Conservation (phyloP, 192 early-diverging fungal species). For the Gaertneriomyces sp. region DNA sequence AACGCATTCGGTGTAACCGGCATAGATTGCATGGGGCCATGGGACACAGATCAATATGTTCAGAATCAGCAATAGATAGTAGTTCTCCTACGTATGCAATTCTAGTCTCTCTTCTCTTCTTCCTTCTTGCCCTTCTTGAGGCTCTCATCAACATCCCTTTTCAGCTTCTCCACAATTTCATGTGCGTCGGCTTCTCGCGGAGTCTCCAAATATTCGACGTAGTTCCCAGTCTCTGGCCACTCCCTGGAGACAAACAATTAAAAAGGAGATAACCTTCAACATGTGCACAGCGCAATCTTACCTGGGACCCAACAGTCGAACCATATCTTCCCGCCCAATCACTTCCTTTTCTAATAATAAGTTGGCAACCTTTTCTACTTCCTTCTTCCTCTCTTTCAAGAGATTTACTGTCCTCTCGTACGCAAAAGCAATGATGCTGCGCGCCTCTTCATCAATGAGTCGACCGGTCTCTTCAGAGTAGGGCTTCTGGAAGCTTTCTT, state of each 20-base stretch:
- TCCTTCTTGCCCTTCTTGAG: too few species aligned
- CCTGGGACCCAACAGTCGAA: slow-evolving; percentile 72
- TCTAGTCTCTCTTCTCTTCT: too few species aligned
- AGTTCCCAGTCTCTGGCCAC: slow-evolving; percentile 36
- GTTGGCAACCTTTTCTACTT: slow-evolving; percentile 90
- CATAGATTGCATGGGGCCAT: too few species aligned
- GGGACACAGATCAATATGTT: too few species aligned
- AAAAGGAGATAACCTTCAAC: not conserved
- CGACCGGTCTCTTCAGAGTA: slow-evolving; percentile 92
- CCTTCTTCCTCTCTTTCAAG: slow-evolving; percentile 76
- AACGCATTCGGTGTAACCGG: too few species aligned
- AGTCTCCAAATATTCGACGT: slow-evolving; percentile 42
- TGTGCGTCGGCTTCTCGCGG: slow-evolving; percentile 12
- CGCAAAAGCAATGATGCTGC: slow-evolving; percentile 73
- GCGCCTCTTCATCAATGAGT: slow-evolving; percentile 93
- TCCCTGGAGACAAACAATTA: slow-evolving; percentile 22
- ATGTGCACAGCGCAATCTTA: slow-evolving; percentile 2
- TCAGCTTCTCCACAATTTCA: slow-evolving; percentile 25
- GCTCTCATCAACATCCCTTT: slow-evolving; percentile 7
- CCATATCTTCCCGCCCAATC: slow-evolving; percentile 93
- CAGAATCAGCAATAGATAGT: too few species aligned
- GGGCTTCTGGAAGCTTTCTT: slow-evolving; percentile 85
- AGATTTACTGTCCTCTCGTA: slow-evolving; percentile 81
- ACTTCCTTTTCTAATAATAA: slow-evolving; percentile 96
- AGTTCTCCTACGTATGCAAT: too few species aligned